Evolutionary conservation across 352 stramenopile genomes (phyloP).

Genomic region (Labyrinthula sp.): DNA sequence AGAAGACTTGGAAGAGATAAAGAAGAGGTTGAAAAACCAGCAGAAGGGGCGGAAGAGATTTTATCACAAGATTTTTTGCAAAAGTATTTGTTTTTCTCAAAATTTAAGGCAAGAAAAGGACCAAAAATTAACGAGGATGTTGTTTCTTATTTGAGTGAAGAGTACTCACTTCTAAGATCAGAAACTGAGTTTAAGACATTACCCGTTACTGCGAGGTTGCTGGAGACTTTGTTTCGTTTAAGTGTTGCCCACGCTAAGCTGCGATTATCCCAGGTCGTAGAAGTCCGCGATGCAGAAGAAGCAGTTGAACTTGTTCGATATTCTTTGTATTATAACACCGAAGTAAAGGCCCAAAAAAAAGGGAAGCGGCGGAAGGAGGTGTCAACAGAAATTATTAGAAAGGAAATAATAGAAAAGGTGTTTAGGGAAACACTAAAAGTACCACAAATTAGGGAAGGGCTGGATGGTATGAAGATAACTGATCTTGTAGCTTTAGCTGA

Average conservation of each 20-base stretch:
- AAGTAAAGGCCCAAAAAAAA: too few species aligned
- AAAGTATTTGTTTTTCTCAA: slow-evolving; percentile 98
- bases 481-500: too few species aligned
- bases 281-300: slow-evolving; percentile 41
- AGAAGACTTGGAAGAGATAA: slow-evolving; percentile 45
- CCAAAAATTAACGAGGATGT: slow-evolving; percentile 52
- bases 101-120: slow-evolving; percentile 90
- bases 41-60: slow-evolving; percentile 43
- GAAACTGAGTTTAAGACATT: slow-evolving; percentile 72
- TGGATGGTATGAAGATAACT: too few species aligned
- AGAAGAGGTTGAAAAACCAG: slow-evolving; percentile 38
- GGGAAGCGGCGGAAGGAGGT: too few species aligned
- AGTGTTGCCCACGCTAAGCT: slow-evolving; percentile 88
- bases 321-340: slow-evolving; percentile 26
- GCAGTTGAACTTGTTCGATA: slow-evolving; percentile 15
- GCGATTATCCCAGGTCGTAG: slow-evolving; percentile 61
- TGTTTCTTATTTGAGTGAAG: slow-evolving; percentile 73
- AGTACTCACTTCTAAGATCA: slow-evolving; percentile 86
- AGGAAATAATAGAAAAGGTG: too few species aligned
- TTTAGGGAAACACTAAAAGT: too few species aligned
- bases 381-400: too few species aligned
- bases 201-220: slow-evolving; percentile 83
- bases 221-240: slow-evolving; percentile 98
- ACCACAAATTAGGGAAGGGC: too few species aligned
- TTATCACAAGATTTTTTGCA: slow-evolving; percentile 86